These are phyloP conservation scores for Leishmania mexicana DNA, from an alignment of 208 protist genomes.

Conservation along the genomic window DNA sequence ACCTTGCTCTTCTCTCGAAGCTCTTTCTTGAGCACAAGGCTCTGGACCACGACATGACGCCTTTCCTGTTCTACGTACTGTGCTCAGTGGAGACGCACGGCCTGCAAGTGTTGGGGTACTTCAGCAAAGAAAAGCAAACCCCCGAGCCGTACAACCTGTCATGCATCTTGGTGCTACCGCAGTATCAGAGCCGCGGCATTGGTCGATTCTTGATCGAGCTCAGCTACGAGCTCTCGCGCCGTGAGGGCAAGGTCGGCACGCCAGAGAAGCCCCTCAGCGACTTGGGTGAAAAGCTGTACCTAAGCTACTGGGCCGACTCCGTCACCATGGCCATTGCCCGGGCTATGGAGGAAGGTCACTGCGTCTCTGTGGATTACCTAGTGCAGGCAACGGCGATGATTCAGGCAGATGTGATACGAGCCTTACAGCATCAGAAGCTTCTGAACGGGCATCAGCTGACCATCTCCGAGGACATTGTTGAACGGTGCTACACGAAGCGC, in stretches of 20 bases:
- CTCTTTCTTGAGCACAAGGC: conserved; percentile 99
- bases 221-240: conserved; percentile 98
- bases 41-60: conserved; percentile 99
- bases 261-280: conserved; percentile 99
- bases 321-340: conserved; percentile 81
- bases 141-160: conserved; percentile 98
- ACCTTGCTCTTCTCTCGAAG: conserved; percentile 98
- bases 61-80: conserved; percentile 99
- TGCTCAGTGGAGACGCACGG: conserved; percentile 93
- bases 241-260: conserved; percentile 95
- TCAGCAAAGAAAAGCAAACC: conserved; percentile 98
- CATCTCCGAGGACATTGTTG: conserved; percentile 80
- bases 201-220: conserved; percentile 98
- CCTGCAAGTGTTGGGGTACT: conserved; percentile 98
- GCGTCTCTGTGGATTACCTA: conserved; percentile 77
- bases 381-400: conserved; percentile 83
- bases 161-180: conserved; percentile 99
- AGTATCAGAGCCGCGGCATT: conserved; percentile 96
- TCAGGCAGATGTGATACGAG: conserved; percentile 71
- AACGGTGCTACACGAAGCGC: conserved; percentile 77
- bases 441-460: conserved; percentile 67
- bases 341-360: conserved; percentile 80
- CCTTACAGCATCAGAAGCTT: conserved; percentile 70
- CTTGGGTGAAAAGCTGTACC: conserved; percentile 95
- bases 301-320: conserved; percentile 93